phyloP scores from a whole-genome alignment of 2,329 filamentous ascomycete genomes.

The Geosmithia flava region DNA sequence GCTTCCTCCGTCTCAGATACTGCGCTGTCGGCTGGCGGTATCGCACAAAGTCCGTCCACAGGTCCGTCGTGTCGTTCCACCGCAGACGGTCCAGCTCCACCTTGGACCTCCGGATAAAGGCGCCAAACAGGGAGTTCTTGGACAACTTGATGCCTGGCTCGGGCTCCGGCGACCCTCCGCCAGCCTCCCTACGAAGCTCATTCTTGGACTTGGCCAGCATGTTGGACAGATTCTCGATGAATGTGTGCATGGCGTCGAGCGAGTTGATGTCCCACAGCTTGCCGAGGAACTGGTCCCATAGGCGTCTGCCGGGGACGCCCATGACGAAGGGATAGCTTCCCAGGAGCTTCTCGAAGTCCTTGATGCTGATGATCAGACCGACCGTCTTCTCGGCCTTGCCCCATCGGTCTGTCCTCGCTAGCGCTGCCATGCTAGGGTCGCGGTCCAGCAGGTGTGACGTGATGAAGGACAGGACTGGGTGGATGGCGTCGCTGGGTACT shows the following conservation, averaged over 20 bases:
- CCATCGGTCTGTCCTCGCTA: conserved; percentile 24
- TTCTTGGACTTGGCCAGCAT: conserved; percentile 52
- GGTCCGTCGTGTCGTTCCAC: conserved; percentile 63
- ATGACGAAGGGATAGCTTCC: conserved; percentile 35
- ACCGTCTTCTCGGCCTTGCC: conserved; percentile 35
- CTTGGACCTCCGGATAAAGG: conserved; percentile 63
- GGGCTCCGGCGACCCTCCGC: conserved; percentile 6
- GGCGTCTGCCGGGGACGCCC: conserved; percentile 58
- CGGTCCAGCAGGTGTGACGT: conserved; percentile 54
- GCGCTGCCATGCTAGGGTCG: conserved; percentile 6
- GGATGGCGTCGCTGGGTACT: conserved; percentile 56
- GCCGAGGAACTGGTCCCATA: conserved; percentile 79
- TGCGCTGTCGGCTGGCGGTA: conserved; percentile 67
- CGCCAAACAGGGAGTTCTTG: conserved; percentile 66
- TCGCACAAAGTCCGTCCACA: conserved; percentile 74
- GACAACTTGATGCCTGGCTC: conserved; percentile 49
- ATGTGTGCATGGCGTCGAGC: conserved; percentile 65
- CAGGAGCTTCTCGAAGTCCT: conserved; percentile 48
- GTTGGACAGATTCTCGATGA: conserved; percentile 50
- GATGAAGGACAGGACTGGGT: conserved; percentile 69
- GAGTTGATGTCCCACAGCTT: conserved; percentile 78
- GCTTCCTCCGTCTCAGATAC: conserved; percentile 51
- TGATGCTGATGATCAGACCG: conserved; percentile 39
- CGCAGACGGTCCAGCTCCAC: conserved; percentile 71
- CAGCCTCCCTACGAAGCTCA: conserved; percentile 29